These are phyloP conservation scores for Phaeosphaeria sp. DNA, from an alignment of 2,329 filamentous ascomycete genomes.

Conservation along the genomic window DNA sequence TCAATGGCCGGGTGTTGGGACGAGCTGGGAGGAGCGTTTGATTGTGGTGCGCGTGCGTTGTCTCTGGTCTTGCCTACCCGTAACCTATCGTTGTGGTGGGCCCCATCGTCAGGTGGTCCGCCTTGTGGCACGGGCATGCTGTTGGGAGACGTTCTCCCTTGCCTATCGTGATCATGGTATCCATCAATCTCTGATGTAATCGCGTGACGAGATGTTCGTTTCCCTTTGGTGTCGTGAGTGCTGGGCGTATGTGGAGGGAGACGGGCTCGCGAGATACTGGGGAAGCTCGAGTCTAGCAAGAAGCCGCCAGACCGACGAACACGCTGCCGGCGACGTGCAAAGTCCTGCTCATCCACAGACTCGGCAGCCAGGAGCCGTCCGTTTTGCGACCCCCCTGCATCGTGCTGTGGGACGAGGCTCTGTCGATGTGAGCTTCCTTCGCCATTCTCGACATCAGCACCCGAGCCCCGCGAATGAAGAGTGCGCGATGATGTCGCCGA, in stretches of 20 bases:
- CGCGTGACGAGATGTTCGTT: constrained; percentile 45
- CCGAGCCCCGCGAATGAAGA: constrained; percentile 36
- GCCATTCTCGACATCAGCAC: constrained; percentile 30
- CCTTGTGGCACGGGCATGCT: constrained; percentile 31
- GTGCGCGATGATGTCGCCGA: constrained; percentile 43
- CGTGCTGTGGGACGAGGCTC: constrained; percentile 22
- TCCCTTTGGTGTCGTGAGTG: constrained; percentile 45
- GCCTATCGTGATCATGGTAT: constrained; percentile 44
- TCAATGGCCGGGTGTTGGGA: constrained; percentile 69
- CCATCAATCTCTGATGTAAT: constrained; percentile 32
- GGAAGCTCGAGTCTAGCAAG: constrained; percentile 53
- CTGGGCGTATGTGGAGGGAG: constrained; percentile 32
- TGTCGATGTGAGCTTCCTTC: constrained; percentile 36
- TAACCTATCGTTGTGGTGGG: constrained; percentile 13
- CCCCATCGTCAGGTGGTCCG: constrained; percentile 13
- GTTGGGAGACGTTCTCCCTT: constrained; percentile 13
- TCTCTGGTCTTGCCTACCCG: constrained; percentile 29
- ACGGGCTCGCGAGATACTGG: constrained; percentile 33
- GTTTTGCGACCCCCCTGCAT: constrained; percentile 10
- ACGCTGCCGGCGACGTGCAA: constrained; percentile 38
- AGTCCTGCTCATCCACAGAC: constrained; percentile 38
- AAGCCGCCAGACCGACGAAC: constrained; percentile 50
- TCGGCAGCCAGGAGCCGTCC: constrained; percentile 26
- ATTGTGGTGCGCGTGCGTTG: constrained; percentile 4
- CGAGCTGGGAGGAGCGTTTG: constrained; percentile 6